These are phyloP conservation scores for Phytophthora idaei DNA, from an alignment of 352 stramenopile species.

Conservation along the genomic window DNA sequence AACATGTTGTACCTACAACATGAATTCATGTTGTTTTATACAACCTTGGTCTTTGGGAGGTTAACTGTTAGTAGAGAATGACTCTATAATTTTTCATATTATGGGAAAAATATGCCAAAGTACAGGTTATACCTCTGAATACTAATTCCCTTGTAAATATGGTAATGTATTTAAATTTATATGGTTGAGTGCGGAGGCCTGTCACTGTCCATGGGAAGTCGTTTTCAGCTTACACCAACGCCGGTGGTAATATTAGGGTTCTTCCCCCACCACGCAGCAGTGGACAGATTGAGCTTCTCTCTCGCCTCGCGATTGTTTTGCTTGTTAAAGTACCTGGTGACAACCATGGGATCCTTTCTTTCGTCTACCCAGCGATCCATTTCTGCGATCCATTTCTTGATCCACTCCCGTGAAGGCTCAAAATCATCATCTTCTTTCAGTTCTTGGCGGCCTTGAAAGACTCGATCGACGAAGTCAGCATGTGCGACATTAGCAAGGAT, in stretches of 20 bases:
- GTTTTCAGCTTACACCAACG: neutral
- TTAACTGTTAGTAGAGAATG: too few species aligned
- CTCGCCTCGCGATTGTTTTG: neutral
- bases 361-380: conserved; percentile 7
- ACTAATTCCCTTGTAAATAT: too few species aligned
- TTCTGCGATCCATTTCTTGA: conserved; percentile 1
- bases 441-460: neutral
- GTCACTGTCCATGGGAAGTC: neutral
- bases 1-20: neutral
- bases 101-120: too few species aligned
- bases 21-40: conserved; percentile 1
- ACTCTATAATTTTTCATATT: too few species aligned
- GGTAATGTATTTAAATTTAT: too few species aligned
- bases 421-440: neutral
- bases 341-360: neutral
- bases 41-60: neutral
- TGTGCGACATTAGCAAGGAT: neutral
- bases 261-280: neutral
- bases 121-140: too few species aligned
- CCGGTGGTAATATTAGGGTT: neutral
- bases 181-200: too few species aligned
- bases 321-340: neutral
- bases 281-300: conserved; percentile 1
- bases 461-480: neutral
- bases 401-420: neutral